A percentile compares a stretch with the other conserved stretches of the same genome.
Evolutionary conservation across 108 stramenopile genomes (phyloP).

Genomic region (Mayamaea pseudoterrestris): DNA sequence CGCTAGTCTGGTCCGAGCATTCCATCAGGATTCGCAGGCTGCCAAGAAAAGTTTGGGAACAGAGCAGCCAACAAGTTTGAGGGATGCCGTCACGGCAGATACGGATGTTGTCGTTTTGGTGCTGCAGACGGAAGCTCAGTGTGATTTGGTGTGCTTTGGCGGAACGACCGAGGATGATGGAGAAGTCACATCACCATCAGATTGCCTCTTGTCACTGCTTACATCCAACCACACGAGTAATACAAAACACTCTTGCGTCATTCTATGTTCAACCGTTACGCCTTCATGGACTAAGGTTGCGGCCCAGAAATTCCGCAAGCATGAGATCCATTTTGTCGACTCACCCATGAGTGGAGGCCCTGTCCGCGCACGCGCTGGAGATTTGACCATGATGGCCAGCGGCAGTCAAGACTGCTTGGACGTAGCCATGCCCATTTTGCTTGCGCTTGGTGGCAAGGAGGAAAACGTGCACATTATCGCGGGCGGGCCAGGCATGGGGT

Average conservation of each 20-base stretch:
- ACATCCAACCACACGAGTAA: slow-evolving; percentile 12
- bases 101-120: slow-evolving; percentile 46
- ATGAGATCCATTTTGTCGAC: slow-evolving; percentile 40
- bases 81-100: slow-evolving; percentile 19
- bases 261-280: slow-evolving; percentile 59
- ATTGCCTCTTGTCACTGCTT: slow-evolving; percentile 21
- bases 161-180: background rate
- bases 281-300: slow-evolving; percentile 40
- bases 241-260: too few relatives aligned
- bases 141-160: slow-evolving; percentile 43
- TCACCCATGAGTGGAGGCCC: slow-evolving; percentile 69
- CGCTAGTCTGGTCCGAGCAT: slow-evolving; percentile 17
- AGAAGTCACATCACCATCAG: too few relatives aligned
- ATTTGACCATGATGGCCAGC: slow-evolving; percentile 55
- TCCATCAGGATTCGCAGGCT: slow-evolving; percentile 26
- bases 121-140: slow-evolving; percentile 61
- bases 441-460: slow-evolving; percentile 39
- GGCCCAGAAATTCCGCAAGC: slow-evolving; percentile 10
- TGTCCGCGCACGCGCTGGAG: slow-evolving; percentile 42
- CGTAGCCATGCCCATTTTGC: slow-evolving; percentile 22
- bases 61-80: slow-evolving; percentile 1
- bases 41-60: slow-evolving; percentile 22
- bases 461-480: slow-evolving; percentile 38
- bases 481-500: slow-evolving; percentile 60
- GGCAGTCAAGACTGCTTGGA: slow-evolving; percentile 20